These are phyloP conservation scores for Eudorina sp. DNA, from an alignment of 139 green algal species.

Conservation along the genomic window DNA sequence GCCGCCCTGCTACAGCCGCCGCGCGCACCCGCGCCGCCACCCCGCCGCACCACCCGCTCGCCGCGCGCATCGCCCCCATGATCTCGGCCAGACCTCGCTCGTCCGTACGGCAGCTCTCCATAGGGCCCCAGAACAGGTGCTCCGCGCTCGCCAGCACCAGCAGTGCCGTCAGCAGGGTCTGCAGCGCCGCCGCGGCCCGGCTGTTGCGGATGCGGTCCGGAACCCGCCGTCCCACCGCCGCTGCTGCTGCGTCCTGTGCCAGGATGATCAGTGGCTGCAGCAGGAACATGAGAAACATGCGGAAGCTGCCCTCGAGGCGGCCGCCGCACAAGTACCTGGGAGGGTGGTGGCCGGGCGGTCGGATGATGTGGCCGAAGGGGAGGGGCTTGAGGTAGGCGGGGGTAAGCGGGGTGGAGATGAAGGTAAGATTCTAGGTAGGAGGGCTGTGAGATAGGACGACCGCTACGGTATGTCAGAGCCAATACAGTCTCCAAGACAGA, in stretches of 20 bases:
- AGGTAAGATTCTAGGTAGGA: too few species aligned
- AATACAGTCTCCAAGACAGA: too few species aligned
- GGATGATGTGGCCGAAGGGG: too few species aligned
- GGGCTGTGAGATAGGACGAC: too few species aligned
- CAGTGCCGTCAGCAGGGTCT: neutral
- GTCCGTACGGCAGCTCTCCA: conserved; percentile 19
- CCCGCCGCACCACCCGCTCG: neutral
- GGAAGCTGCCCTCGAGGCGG: conserved; percentile 40
- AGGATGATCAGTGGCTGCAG: conserved; percentile 22
- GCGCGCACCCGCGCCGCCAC: neutral
- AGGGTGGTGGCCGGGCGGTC: too few species aligned
- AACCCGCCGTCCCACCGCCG: neutral
- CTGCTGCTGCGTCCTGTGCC: neutral
- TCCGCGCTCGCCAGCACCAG: conserved; percentile 19
- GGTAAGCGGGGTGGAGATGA: too few species aligned
- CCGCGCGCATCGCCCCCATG: conserved; percentile 5
- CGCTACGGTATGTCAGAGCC: too few species aligned
- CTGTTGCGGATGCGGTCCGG: neutral
- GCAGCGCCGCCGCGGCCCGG: neutral
- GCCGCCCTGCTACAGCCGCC: neutral
- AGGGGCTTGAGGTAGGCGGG: too few species aligned
- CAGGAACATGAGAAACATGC: conserved; percentile 27
- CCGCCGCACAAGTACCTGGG: conserved; percentile 13
- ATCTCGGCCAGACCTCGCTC: conserved; percentile 12
- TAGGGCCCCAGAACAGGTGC: conserved; percentile 18